Evolutionary conservation across 805 yeast genomes (phyloP).

Genomic region (Kodamaea kaohsiungensis): DNA sequence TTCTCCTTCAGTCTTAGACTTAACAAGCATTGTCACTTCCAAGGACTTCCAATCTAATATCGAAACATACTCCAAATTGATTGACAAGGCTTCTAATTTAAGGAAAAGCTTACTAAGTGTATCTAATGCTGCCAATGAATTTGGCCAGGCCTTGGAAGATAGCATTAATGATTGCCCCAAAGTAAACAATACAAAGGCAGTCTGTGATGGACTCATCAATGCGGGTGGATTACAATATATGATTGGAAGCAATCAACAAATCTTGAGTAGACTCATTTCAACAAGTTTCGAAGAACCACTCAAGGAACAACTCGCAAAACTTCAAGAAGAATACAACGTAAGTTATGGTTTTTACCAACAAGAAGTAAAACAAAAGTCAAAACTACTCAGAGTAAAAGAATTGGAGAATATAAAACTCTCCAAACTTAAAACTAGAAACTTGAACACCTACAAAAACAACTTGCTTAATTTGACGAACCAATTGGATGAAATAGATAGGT

Average conservation of each 20-base stretch:
- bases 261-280: constrained; percentile 59
- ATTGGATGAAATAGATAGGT: constrained; percentile 73
- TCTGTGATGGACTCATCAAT: constrained; percentile 61
- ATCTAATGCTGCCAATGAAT: constrained; percentile 63
- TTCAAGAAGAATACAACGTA: constrained; percentile 42
- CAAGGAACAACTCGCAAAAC: constrained; percentile 41
- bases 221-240: constrained; percentile 79
- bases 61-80: constrained; percentile 47
- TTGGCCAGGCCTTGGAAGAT: constrained; percentile 68
- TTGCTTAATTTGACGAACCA: constrained; percentile 68
- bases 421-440: constrained; percentile 60
- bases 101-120: constrained; percentile 46
- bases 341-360: constrained; percentile 57
- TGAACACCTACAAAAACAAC: constrained; percentile 66
- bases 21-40: constrained; percentile 60
- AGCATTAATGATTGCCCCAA: constrained; percentile 28
- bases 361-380: constrained; percentile 53
- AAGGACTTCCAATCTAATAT: constrained; percentile 57
- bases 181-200: constrained; percentile 23
- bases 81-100: constrained; percentile 49
- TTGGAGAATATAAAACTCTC: constrained; percentile 58
- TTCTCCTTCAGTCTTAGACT: constrained; percentile 55
- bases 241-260: constrained; percentile 74
- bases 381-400: constrained; percentile 59
- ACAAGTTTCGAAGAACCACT: constrained; percentile 59